Evolutionary conservation across 2,329 filamentous ascomycete genomes (phyloP), one percentile per base, ranked within the genome.

Genomic region (Aspergillus thermomutatus): DNA sequence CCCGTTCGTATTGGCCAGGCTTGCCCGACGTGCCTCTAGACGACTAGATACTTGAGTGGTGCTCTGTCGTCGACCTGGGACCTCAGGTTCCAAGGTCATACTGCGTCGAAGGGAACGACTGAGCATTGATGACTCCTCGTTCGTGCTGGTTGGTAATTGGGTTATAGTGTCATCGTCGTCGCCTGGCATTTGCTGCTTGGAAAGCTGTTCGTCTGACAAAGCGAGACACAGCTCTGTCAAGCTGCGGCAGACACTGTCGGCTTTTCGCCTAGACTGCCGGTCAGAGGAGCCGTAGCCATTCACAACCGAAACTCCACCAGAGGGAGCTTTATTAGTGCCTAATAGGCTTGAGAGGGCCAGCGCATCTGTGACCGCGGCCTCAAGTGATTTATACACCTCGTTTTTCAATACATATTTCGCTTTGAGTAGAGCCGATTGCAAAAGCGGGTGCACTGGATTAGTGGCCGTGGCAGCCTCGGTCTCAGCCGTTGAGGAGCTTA

Each of bases 211-310:
- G 60, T 90, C 89, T 28, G 87, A 87, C 53, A 99, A 78, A 0
- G 92, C 90, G 55, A 99, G 83, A 69, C 91, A 96, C 6, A 99
- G 81, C 73, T 99, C 94, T 0, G 93, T 97, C 62, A 99, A 77
- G 68, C 90, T 94, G 53, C 93, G 88, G 72, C 94, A 97, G 70
- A 99, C 86, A 68, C 89, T 92, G 70, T 99, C 93, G 27, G 91
- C 91, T 74, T 96, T 97, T 60, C 93, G 86, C 50, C 92, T 86
- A 17, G 96, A 81, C 70, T 96, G 91, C 51, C 94, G 86, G 70
- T 99, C 93, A 1, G 90, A 87, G 10, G 70, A 65, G 37, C 64
- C 62, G 26, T 69, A 71, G 17, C 71, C 72, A 61, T 73, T 75
- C 48, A 75, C 67, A 21, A 75, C 68, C 9, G 72, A 72, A 48